These are phyloP conservation scores for Fusarium falciforme DNA, from an alignment of 2,329 filamentous ascomycete genomes.

Conservation along the genomic window DNA sequence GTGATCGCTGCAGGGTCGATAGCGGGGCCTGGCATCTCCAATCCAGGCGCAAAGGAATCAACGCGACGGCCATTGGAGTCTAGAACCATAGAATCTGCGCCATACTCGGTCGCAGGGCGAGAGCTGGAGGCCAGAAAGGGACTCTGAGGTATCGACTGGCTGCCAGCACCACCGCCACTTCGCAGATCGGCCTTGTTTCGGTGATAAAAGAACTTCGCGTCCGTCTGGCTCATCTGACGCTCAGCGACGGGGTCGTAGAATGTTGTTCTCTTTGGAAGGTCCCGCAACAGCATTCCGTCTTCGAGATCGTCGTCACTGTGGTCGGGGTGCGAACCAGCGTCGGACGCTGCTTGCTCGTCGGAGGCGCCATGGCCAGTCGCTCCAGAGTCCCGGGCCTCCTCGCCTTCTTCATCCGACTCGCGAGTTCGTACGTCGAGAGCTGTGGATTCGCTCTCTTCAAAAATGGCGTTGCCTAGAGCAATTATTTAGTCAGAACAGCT, in stretches of 20 bases:
- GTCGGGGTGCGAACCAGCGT: slow-evolving; percentile 30
- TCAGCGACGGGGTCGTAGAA: slow-evolving; percentile 95
- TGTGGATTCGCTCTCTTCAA: slow-evolving; percentile 38
- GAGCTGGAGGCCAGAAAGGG: slow-evolving; percentile 55
- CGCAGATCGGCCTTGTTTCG: slow-evolving; percentile 76
- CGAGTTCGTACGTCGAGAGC: slow-evolving; percentile 41
- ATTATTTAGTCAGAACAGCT: slow-evolving; percentile 18
- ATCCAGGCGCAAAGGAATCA: slow-evolving; percentile 45
- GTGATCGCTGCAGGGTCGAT: slow-evolving; percentile 22
- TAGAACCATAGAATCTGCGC: slow-evolving; percentile 50
- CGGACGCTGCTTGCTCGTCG: slow-evolving; percentile 37
- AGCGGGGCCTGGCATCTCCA: slow-evolving; percentile 50
- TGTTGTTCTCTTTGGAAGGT: slow-evolving; percentile 77
- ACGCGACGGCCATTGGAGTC: slow-evolving; percentile 43
- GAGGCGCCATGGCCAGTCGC: slow-evolving; percentile 37
- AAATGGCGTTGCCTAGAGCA: slow-evolving; percentile 22
- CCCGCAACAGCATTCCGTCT: slow-evolving; percentile 70
- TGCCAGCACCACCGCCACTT: slow-evolving; percentile 51
- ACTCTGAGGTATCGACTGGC: slow-evolving; percentile 59
- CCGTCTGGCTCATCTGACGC: slow-evolving; percentile 92
- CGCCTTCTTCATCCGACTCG: slow-evolving; percentile 49
- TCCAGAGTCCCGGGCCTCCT: slow-evolving; percentile 40
- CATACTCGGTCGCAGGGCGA: slow-evolving; percentile 50
- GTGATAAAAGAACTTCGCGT: slow-evolving; percentile 97
- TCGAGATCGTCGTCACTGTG: slow-evolving; percentile 50